Percentiles rank a stretch among this genome's conserved stretches.
phyloP scores from a whole-genome alignment of 805 yeast species.

The Peterozyma toletana region DNA sequence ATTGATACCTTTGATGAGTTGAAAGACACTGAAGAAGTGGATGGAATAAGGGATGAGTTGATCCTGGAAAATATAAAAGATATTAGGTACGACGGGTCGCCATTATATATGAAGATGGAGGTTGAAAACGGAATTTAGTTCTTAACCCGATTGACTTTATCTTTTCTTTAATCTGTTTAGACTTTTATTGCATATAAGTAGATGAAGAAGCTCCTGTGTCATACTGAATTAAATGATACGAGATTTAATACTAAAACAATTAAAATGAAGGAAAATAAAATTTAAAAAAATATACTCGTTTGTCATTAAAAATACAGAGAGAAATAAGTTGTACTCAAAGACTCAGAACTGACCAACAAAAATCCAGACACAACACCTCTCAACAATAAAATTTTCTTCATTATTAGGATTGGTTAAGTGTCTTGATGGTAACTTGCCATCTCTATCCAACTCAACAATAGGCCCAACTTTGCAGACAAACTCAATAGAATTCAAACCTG shows the following conservation, averaged over 20 bases:
- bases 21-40: not conserved
- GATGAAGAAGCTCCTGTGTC: not conserved
- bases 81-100: not conserved
- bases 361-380: slow-evolving; percentile 31
- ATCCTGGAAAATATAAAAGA: not conserved
- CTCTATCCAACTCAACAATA: slow-evolving; percentile 10
- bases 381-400: slow-evolving; percentile 19
- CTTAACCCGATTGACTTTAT: not conserved
- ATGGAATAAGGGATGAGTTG: not conserved
- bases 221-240: not conserved
- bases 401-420: slow-evolving; percentile 11
- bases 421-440: slow-evolving; percentile 13
- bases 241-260: not conserved
- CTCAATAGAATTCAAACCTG: slow-evolving; percentile 38
- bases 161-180: not conserved
- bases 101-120: slow-evolving; percentile 6
- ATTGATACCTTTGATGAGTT: slow-evolving; percentile 1
- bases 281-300: not conserved
- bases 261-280: not conserved
- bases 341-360: slow-evolving; percentile 22
- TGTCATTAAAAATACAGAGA: not conserved
- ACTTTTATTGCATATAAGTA: not conserved
- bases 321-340: not conserved
- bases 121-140: not conserved
- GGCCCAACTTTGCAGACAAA: slow-evolving; percentile 28